A percentile compares a stretch with the other conserved stretches of the same genome.
These are phyloP conservation scores for Aurinia saxatilis DNA, from an alignment of 345 rosid species.

Conservation along the genomic window DNA sequence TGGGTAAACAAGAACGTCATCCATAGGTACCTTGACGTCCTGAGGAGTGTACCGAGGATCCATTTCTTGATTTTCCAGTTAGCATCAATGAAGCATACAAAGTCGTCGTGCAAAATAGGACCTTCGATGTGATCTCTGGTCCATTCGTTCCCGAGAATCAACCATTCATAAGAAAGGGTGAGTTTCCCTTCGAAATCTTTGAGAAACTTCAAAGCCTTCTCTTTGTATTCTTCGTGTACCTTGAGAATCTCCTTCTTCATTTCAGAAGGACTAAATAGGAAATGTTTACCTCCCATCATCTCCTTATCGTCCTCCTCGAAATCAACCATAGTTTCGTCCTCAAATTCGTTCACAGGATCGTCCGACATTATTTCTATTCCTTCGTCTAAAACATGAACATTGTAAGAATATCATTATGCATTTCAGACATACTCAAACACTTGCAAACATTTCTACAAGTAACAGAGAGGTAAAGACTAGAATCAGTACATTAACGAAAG, in stretches of 20 bases:
- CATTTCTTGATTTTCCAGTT: background rate
- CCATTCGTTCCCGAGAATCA: background rate
- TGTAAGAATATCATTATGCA: background rate
- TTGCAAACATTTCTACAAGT: no score
- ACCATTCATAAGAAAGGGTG: constrained; percentile 4
- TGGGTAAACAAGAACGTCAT: background rate
- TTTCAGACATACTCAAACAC: background rate
- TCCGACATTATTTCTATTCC: background rate
- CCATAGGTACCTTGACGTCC: background rate
- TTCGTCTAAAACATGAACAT: background rate
- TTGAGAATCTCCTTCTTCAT: background rate
- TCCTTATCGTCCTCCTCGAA: background rate
- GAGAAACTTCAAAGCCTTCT: constrained; percentile 11
- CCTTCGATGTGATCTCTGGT: background rate
- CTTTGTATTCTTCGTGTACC: background rate
- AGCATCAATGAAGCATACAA: background rate
- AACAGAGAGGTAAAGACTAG: no score
- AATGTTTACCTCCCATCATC: no score
- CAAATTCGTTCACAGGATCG: background rate
- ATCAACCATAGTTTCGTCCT: background rate
- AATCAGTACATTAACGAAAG: no score
- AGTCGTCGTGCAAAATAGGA: background rate
- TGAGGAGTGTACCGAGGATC: constrained; percentile 11
- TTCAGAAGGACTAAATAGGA: background rate
- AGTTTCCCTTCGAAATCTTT: constrained; percentile 3